Evolutionary conservation across 208 protist genomes (phyloP).

Genomic region (Wallacemonas sp.): DNA sequence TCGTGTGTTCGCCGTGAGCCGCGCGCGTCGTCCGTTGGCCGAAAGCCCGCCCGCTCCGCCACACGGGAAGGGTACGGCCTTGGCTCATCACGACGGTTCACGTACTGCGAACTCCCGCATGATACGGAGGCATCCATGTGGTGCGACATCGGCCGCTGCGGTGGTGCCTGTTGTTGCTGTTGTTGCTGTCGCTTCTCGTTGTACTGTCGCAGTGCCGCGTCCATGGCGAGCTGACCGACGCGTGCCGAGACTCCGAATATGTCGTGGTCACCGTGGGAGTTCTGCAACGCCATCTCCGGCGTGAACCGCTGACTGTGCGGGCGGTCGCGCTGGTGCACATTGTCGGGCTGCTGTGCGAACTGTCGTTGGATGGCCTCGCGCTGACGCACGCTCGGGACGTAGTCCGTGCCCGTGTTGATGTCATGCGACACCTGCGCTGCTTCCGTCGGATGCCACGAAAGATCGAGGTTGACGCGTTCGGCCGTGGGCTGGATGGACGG

Average conservation of each 20-base stretch:
- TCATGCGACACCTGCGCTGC: background rate
- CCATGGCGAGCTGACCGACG: constrained; percentile 10
- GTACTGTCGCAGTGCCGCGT: constrained; percentile 7
- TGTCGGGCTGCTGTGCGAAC: constrained; percentile 16
- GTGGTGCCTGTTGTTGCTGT: background rate
- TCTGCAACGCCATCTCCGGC: constrained; percentile 10
- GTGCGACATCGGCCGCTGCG: background rate
- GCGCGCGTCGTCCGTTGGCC: too few relatives aligned
- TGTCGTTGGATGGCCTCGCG: background rate
- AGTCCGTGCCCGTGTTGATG: background rate
- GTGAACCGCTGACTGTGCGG: constrained; percentile 13
- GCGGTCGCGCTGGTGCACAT: background rate
- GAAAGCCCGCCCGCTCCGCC: too few relatives aligned
- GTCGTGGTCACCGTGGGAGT: constrained; percentile 28
- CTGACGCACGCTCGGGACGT: background rate
- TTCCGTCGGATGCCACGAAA: background rate
- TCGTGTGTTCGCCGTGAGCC: too few relatives aligned
- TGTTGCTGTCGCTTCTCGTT: constrained; percentile 1
- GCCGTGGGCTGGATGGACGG: background rate
- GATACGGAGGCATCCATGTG: background rate
- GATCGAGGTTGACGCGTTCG: background rate
- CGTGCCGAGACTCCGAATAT: constrained; percentile 42
- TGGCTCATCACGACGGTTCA: constrained; percentile 1
- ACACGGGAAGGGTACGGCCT: too few relatives aligned
- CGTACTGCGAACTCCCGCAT: background rate